Conservation (phyloP, 495 filamentous ascomycete genomes). For the Aspergillus sclerotioniger region DNA sequence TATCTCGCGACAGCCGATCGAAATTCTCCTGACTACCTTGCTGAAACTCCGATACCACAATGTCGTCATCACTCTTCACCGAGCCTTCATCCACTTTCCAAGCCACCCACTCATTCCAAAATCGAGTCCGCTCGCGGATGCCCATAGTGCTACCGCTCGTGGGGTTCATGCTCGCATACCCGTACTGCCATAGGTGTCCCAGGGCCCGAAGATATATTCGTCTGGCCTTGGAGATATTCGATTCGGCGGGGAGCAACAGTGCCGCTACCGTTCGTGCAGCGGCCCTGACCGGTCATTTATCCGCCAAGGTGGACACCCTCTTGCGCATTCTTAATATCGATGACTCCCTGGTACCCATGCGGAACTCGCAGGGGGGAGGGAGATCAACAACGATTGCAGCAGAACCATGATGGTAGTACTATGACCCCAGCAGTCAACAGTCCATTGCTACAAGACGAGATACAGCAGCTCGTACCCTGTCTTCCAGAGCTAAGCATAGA, state of each 20-base stretch:
- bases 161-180: conserved; percentile 50
- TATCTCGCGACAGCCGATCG: conserved; percentile 8
- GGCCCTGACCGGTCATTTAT: background rate
- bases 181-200: conserved; percentile 44
- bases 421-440: too few species aligned
- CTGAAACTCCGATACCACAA: conserved; percentile 32
- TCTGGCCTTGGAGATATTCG: conserved; percentile 19
- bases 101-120: conserved; percentile 14
- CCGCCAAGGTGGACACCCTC: background rate
- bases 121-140: conserved; percentile 20
- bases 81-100: conserved; percentile 32
- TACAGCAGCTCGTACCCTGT: background rate
- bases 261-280: background rate
- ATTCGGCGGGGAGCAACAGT: conserved; percentile 5
- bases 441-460: too few species aligned
- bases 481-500: background rate
- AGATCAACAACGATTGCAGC: too few species aligned
- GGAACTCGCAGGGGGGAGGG: too few species aligned
- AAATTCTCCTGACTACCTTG: conserved; percentile 14
- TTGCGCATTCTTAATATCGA: too few species aligned
- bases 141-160: conserved; percentile 27
- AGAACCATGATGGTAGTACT: too few species aligned
- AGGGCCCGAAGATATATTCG: conserved; percentile 20
- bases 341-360: too few species aligned
- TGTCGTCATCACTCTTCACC: conserved; percentile 27